Evolutionary conservation across 2,329 filamentous ascomycete genomes (phyloP).

Genomic region (Lasiodiplodia sp.): DNA sequence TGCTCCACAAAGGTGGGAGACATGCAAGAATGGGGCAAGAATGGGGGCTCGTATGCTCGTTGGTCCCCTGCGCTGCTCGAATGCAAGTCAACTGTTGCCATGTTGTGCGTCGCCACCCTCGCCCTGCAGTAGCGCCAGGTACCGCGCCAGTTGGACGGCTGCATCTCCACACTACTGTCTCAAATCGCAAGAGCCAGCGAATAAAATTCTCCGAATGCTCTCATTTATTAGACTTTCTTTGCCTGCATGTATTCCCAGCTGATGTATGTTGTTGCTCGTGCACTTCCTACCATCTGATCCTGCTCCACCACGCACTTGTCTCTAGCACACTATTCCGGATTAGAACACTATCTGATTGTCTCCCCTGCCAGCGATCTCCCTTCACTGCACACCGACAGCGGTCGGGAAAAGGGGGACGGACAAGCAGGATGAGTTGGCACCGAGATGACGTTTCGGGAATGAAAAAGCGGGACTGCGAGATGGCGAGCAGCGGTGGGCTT

Average conservation of each 20-base stretch:
- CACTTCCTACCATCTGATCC: background rate
- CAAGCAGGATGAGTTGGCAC: background rate
- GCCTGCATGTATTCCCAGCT: background rate
- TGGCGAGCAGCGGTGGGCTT: background rate
- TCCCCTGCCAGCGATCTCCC: background rate
- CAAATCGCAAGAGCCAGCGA: no score
- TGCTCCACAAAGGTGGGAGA: slow-evolving; percentile 12
- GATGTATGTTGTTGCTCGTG: background rate
- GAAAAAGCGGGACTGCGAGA: slow-evolving; percentile 14
- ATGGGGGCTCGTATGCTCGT: slow-evolving; percentile 15
- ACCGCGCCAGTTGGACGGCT: slow-evolving; percentile 3
- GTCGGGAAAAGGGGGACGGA: background rate
- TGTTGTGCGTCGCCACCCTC: slow-evolving; percentile 17
- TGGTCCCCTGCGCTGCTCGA: no score
- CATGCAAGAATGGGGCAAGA: slow-evolving; percentile 12
- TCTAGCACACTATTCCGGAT: background rate
- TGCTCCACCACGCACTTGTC: background rate
- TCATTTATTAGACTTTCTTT: background rate
- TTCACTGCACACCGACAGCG: background rate
- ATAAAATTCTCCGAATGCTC: no score
- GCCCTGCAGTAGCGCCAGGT: slow-evolving; percentile 25
- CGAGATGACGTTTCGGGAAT: background rate
- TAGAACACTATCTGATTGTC: background rate
- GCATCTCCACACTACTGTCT: slow-evolving; percentile 5
- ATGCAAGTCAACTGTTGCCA: background rate